Conservation (phyloP, 129 eudicot genomes). For the Tagetes erecta region DNA sequence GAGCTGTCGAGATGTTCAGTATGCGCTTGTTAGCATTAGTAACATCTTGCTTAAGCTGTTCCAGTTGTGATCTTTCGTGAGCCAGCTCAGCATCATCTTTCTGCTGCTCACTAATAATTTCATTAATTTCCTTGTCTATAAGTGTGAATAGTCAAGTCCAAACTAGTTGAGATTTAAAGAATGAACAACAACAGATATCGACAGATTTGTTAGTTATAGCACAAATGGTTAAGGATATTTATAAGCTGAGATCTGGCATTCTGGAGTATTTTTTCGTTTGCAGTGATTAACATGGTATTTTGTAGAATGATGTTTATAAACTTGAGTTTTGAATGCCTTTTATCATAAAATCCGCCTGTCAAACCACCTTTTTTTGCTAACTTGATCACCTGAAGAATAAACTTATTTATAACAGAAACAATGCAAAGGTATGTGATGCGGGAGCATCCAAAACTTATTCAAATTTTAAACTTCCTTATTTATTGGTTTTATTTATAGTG, state of each 20-base stretch:
- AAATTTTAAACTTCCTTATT: no score
- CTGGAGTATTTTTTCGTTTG: slow-evolving; percentile 59
- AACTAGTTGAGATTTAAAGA: slow-evolving; percentile 23
- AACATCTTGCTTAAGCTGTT: slow-evolving; percentile 80
- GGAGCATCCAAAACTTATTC: no score
- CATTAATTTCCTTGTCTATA: slow-evolving; percentile 73
- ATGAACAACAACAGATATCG: no score
- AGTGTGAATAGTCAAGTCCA: slow-evolving; percentile 66
- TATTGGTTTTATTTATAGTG: no score
- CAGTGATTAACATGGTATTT: slow-evolving; percentile 52
- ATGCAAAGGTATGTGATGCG: no score
- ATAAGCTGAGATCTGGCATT: slow-evolving; percentile 63
- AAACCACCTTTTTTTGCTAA: slow-evolving; percentile 98
- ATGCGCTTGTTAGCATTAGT: slow-evolving; percentile 78
- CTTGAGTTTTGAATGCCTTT: slow-evolving; percentile 83
- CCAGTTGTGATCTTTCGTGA: slow-evolving; percentile 79
- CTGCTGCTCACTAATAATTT: slow-evolving; percentile 83
- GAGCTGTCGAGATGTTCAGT: slow-evolving; percentile 60
- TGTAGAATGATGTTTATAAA: slow-evolving; percentile 73
- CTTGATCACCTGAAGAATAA: slow-evolving; percentile 79
- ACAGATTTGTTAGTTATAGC: no score
- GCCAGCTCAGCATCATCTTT: slow-evolving; percentile 86
- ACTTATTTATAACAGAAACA: no score
- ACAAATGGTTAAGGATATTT: slow-evolving; percentile 59
- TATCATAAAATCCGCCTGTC: slow-evolving; percentile 98